phyloP scores from a whole-genome alignment of 148 eudicot species.

The Pharnaceum exiguum region DNA sequence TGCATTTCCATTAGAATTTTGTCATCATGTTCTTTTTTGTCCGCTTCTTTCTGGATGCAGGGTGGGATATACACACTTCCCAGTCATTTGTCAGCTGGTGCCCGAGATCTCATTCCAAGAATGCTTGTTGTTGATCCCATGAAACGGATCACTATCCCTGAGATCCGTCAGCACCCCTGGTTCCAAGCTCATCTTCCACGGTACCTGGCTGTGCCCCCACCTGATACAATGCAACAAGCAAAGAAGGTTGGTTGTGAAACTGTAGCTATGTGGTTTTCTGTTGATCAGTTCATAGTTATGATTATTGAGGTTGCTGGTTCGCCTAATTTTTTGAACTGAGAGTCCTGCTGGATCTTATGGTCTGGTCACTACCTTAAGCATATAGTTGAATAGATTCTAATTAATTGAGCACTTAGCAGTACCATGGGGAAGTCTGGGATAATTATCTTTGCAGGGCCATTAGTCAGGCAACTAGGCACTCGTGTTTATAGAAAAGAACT shows the following conservation, averaged over 20 bases:
- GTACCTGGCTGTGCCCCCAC: conserved; percentile 93
- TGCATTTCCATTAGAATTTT: no score
- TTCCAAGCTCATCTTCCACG: conserved; percentile 95
- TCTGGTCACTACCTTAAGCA: no score
- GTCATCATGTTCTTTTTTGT: conserved; percentile 7
- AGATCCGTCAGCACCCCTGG: conserved; percentile 85
- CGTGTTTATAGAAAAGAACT: background rate
- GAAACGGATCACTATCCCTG: conserved; percentile 90
- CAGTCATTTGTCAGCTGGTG: conserved; percentile 84
- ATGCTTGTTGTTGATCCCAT: conserved; percentile 95
- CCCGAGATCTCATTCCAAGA: conserved; percentile 92
- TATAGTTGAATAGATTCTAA: background rate
- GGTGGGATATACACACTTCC: conserved; percentile 98
- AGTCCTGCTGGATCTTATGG: background rate
- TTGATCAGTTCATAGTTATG: background rate
- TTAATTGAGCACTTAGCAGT: background rate
- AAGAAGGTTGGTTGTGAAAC: conserved; percentile 53
- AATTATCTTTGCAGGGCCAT: background rate
- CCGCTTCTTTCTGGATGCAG: no score
- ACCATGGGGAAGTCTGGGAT: background rate
- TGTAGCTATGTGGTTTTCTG: no score
- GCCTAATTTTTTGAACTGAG: background rate
- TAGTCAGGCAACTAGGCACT: background rate
- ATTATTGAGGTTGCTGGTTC: background rate
- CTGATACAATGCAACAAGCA: conserved; percentile 86